phyloP scores from a whole-genome alignment of 495 filamentous ascomycete species.

The Tuber magnatum region DNA sequence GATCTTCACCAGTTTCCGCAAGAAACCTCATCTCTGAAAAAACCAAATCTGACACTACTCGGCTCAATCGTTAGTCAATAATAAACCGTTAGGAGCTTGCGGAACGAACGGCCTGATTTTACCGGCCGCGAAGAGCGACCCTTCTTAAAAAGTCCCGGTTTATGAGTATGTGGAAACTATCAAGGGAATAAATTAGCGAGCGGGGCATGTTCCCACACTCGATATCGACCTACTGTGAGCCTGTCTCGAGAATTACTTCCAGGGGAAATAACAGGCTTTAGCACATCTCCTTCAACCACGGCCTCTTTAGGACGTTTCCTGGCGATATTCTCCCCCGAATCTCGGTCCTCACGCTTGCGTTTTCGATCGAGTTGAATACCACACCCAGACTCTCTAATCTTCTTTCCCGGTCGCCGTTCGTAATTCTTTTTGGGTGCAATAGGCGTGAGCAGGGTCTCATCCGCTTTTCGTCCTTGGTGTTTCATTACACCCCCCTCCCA shows the following conservation, averaged over 20 bases:
- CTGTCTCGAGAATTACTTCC: not conserved
- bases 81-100: not conserved
- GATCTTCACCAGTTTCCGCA: not conserved
- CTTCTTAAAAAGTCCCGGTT: not conserved
- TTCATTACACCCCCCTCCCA: not conserved
- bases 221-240: not conserved
- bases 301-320: not conserved
- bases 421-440: not conserved
- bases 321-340: not conserved
- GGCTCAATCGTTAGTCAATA: not conserved
- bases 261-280: not conserved
- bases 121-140: not conserved
- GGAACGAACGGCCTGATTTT: not conserved
- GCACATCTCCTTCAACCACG: not conserved
- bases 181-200: not conserved
- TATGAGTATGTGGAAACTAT: not conserved
- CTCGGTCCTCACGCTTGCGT: not conserved
- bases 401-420: not conserved
- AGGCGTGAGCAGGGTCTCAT: not conserved
- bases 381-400: not conserved
- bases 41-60: not conserved
- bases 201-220: not conserved
- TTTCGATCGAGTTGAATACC: not conserved
- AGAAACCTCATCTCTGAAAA: constrained; percentile 1
- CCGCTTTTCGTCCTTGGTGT: not conserved